Evolutionary conservation across 352 stramenopile species (phyloP), one percentile per base, ranked within the genome.

Genomic region (Phytophthora ramorum): DNA sequence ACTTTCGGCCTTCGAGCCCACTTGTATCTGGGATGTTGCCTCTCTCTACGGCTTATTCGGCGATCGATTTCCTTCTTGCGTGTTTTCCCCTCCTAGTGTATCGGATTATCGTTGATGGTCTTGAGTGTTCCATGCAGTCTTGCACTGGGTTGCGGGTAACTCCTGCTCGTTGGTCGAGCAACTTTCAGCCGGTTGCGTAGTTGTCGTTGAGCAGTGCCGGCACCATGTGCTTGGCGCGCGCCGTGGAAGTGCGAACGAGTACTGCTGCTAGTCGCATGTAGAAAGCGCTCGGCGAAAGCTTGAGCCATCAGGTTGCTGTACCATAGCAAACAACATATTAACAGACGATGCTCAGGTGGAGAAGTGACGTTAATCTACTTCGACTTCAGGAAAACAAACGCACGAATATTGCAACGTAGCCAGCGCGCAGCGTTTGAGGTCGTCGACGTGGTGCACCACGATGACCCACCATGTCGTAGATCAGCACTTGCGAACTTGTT

Each of bases 401-500:
- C 63, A 71, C 66, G 66, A 70, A 26, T 74, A 74, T 30, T 62
- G 52, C 7, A 43, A 71, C 32, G 66, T 70, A n/a, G 35, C 53
- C n/a, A 9, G 59, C 54, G 47, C 60, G 19, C 66, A 74, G 34
- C 66, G 41, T n/a, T 74, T 71, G 17, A 74, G 56, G 17, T 74
- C 66, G 19, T 71, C 49, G 7, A 66, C 20, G 16, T 16, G 49
- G 47, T 16, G 66, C 66, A 38, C 54, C 60, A 9, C 54, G 66
- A 7, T 48, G 59, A 13, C 49, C 19, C 2, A 74, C 20, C 49
- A 71, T 38, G 53, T 70, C 66, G n/a, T 66, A 47, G 9, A 63
- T 4, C 12, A 74, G 32, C 66, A 63, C 16, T 46, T 43, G 7
- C 60, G 60, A 19, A 69, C 60, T 19, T 69, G 51, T 22, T 53